Base-by-base conservation (phyloP, 129 eudicot genomes). In the Helianthus annuus region DNA sequence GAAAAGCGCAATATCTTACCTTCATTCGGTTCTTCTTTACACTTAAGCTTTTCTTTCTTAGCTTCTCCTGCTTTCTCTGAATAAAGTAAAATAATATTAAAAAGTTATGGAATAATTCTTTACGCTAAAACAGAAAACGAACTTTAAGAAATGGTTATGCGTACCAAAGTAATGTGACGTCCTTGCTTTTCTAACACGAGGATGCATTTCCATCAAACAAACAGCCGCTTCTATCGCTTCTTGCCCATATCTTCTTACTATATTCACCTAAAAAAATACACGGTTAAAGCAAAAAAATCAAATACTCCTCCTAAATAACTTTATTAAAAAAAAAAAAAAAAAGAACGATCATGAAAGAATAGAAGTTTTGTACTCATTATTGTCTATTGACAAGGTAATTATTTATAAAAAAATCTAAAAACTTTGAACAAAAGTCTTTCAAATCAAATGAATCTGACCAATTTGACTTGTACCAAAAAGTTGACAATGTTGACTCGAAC, bases 151-250 rank as follows among this genome's bases (percentile, higher is more conserved):
- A 44, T 19, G 6, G 27, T 55, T 64, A 54, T 62, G 49, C 66
- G 0, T 78, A 89, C 96, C 85, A 46, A 79, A 77, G 76, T 68
- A 56, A 59, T 69, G 46, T 19, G 78, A 76, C 48, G 69, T 70
- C 36, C 80, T 78, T 36, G 70, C 60, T 36, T 36, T 78, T 64
- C 32, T 78, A 44, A 55, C 74, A 69, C 73, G 78, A 46, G 90
- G 80, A 59, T 64, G 83, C 71, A 89, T 71, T 34, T 76, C 71
- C 93, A 89, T 82, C 60, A 89, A 87, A 70, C 78, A 68, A 68
- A 84, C 72, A 61, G 96, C 96, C 32, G 96, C 96, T 82, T 83
- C 78, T 13, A 85, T 81, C 7, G 78, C 84, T 80, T 89, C 96
- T 58, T 80, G 12, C 38, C 82, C 82, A 76, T 84, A 70, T 36